phyloP scores from a whole-genome alignment of 2,329 filamentous ascomycete genomes.

The Mollisiaceae sp. region DNA sequence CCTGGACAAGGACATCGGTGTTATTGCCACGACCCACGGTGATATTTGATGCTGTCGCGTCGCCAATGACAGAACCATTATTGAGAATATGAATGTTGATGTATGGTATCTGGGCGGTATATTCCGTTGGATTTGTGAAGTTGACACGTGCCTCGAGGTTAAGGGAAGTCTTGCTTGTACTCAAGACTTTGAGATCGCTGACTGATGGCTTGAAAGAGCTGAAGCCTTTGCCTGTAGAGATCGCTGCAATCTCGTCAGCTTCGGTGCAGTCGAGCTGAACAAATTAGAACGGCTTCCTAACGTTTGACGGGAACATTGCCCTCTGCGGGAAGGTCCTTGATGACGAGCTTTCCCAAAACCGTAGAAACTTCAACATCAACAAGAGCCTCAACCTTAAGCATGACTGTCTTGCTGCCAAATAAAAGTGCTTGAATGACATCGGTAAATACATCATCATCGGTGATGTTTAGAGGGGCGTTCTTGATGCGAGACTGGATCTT shows the following conservation, averaged over 20 bases:
- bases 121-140: slow-evolving; percentile 88
- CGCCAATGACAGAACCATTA: slow-evolving; percentile 76
- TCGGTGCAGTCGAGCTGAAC: slow-evolving; percentile 40
- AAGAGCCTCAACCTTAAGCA: slow-evolving; percentile 74
- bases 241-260: slow-evolving; percentile 54
- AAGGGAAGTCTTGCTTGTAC: slow-evolving; percentile 74
- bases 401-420: slow-evolving; percentile 72
- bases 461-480: slow-evolving; percentile 82
- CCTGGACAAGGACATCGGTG: slow-evolving; percentile 67
- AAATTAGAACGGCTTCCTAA: slow-evolving; percentile 70
- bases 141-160: slow-evolving; percentile 75
- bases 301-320: slow-evolving; percentile 91
- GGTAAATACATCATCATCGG: slow-evolving; percentile 77
- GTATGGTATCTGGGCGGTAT: slow-evolving; percentile 82
- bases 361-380: slow-evolving; percentile 86
- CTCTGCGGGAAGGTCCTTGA: slow-evolving; percentile 84
- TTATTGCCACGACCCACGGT: slow-evolving; percentile 73
- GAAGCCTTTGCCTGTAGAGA: slow-evolving; percentile 57
- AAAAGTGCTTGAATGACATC: slow-evolving; percentile 81
- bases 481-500: slow-evolving; percentile 77
- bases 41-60: slow-evolving; percentile 70
- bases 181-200: slow-evolving; percentile 71
- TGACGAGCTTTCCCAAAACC: slow-evolving; percentile 76
- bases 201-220: slow-evolving; percentile 64
- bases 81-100: slow-evolving; percentile 76